These are phyloP conservation scores for Withania somnifera DNA, from an alignment of 305 asterid genomes.

Conservation along the genomic window DNA sequence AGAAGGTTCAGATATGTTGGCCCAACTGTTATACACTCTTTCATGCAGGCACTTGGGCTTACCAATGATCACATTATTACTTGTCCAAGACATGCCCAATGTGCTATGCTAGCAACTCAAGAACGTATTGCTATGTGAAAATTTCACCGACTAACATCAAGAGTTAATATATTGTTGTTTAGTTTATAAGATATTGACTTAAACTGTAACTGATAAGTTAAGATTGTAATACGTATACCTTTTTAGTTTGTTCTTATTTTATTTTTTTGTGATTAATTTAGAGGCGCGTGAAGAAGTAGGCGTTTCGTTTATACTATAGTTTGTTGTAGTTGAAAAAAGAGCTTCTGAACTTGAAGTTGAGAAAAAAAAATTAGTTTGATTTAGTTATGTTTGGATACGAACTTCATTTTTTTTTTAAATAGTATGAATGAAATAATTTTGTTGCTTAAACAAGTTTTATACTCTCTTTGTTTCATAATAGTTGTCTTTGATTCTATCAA, in stretches of 20 bases:
- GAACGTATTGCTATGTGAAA: constrained; percentile 1
- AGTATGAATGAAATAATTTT: neutral
- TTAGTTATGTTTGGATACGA: neutral
- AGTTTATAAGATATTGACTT: neutral
- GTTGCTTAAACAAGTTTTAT: neutral
- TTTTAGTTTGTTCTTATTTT: no score
- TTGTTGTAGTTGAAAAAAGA: neutral
- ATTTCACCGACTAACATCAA: neutral
- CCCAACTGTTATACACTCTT: constrained; percentile 65
- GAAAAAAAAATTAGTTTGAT: neutral
- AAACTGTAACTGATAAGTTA: neutral
- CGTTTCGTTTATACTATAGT: neutral
- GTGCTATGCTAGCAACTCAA: constrained; percentile 16
- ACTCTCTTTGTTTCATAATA: no score
- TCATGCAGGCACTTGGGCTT: constrained; percentile 85
- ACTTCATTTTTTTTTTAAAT: neutral
- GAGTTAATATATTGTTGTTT: neutral
- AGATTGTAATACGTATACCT: neutral
- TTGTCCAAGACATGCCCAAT: constrained; percentile 51
- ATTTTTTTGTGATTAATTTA: neutral
- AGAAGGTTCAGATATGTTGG: constrained; percentile 73
- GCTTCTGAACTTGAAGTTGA: neutral
- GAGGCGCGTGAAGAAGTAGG: neutral
- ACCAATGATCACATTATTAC: constrained; percentile 65
- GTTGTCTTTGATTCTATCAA: no score